A percentile compares a stretch with the other conserved stretches of the same genome.
Evolutionary conservation across 495 filamentous ascomycete genomes (phyloP).

Genomic region (Daldinia decipiens): DNA sequence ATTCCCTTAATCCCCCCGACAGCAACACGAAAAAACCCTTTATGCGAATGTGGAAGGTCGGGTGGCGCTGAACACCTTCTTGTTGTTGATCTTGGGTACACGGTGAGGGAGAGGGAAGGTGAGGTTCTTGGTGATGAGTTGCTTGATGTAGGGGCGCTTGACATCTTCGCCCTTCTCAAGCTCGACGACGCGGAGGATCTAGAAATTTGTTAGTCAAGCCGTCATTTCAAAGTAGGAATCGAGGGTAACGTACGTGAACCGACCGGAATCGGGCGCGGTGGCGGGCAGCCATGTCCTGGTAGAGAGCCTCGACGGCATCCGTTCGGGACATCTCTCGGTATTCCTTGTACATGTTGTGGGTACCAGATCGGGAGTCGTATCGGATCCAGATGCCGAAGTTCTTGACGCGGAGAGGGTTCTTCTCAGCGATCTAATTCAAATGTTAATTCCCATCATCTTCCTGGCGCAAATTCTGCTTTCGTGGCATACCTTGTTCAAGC

Average conservation of each 20-base stretch:
- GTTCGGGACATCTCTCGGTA: slow-evolving; percentile 97
- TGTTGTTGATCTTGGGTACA: slow-evolving; percentile 76
- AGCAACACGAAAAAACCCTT: slow-evolving; percentile 52
- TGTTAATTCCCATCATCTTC: slow-evolving; percentile 14
- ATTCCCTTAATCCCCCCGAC: slow-evolving; percentile 56
- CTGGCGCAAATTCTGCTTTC: not conserved
- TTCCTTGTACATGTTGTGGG: slow-evolving; percentile 99
- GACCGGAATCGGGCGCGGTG: slow-evolving; percentile 98
- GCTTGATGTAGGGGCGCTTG: slow-evolving; percentile 98
- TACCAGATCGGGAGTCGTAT: slow-evolving; percentile 99
- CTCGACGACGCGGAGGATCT: slow-evolving; percentile 99
- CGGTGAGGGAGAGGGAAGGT: slow-evolving; percentile 99
- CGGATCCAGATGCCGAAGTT: slow-evolving; percentile 99
- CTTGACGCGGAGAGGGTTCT: slow-evolving; percentile 98
- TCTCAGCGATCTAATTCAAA: slow-evolving; percentile 87
- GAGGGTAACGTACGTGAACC: slow-evolving; percentile 83
- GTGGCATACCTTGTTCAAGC: slow-evolving; percentile 86
- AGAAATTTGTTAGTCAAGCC: slow-evolving; percentile 43
- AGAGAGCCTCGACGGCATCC: slow-evolving; percentile 94
- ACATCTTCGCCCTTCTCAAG: slow-evolving; percentile 90
- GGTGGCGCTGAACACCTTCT: slow-evolving; percentile 90
- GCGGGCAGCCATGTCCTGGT: slow-evolving; percentile 99
- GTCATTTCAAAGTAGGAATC: slow-evolving; percentile 50
- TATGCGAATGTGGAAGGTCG: slow-evolving; percentile 88
- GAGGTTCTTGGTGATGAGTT: slow-evolving; percentile 92